Evolutionary conservation across 768 basidiomycete species (phyloP).

Genomic region (Panellus pusillus): DNA sequence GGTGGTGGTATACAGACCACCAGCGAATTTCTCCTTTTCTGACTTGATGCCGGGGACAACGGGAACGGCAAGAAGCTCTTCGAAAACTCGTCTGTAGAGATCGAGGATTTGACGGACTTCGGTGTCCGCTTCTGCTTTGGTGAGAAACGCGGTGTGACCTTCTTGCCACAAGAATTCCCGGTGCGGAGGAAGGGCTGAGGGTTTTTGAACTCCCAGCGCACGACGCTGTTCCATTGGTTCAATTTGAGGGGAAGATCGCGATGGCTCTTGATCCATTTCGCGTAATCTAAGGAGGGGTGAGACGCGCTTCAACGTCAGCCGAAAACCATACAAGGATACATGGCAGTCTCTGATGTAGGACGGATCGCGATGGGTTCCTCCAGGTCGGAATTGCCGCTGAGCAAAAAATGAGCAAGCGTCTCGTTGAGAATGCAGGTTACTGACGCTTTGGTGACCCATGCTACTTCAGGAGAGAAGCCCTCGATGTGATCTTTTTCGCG

Average conservation of each 20-base stretch:
- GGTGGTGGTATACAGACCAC: conserved; percentile 96
- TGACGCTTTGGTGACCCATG: conserved; percentile 98
- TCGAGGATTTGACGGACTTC: conserved; percentile 96
- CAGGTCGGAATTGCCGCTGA: conserved; percentile 85
- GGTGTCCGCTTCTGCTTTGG: conserved; percentile 83
- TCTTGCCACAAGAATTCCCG: conserved; percentile 99
- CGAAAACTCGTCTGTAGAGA: conserved; percentile 92
- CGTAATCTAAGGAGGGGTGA: conserved; percentile 65
- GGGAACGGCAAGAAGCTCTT: conserved; percentile 95
- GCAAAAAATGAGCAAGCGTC: conserved; percentile 1
- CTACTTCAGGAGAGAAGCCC: conserved; percentile 98
- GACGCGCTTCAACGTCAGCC: neutral
- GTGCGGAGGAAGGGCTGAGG: conserved; percentile 99
- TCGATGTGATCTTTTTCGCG: conserved; percentile 98
- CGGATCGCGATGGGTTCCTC: conserved; percentile 98
- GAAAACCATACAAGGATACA: conserved; percentile 87
- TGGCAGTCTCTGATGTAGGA: conserved; percentile 97
- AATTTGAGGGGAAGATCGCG: conserved; percentile 96
- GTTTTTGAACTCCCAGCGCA: conserved; percentile 99
- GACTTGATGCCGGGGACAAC: conserved; percentile 97
- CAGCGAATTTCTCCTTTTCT: conserved; percentile 99
- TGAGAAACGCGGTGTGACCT: conserved; percentile 94
- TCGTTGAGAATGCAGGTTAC: conserved; percentile 30
- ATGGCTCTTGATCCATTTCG: conserved; percentile 98
- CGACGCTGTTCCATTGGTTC: conserved; percentile 99